These are phyloP conservation scores for Rosa rugosa DNA, from an alignment of 306 rosid genomes.

Conservation along the genomic window DNA sequence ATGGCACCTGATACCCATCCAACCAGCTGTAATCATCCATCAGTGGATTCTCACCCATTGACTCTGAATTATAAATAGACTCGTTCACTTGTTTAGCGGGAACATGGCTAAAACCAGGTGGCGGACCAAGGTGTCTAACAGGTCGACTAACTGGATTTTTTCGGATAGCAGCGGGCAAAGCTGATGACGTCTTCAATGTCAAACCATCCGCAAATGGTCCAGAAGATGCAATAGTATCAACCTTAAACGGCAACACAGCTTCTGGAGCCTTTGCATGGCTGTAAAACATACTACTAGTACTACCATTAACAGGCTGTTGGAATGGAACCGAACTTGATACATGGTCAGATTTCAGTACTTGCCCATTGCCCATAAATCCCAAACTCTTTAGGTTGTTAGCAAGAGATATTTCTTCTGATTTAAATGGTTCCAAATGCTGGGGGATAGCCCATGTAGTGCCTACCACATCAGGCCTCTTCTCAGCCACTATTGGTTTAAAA, in stretches of 20 bases:
- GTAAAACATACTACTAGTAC: constrained; percentile 33
- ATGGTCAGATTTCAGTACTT: constrained; percentile 43
- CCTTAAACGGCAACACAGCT: constrained; percentile 40
- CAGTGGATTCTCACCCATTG: constrained; percentile 50
- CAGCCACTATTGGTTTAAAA: constrained; percentile 76
- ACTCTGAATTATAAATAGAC: constrained; percentile 40
- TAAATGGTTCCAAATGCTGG: constrained; percentile 51
- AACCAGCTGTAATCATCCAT: constrained; percentile 96
- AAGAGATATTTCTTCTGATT: constrained; percentile 55
- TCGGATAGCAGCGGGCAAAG: constrained; percentile 43
- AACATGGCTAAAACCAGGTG: constrained; percentile 82
- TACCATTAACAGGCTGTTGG: constrained; percentile 46
- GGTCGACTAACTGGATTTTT: constrained; percentile 79
- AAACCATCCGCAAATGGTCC: constrained; percentile 37
- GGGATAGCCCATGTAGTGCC: constrained; percentile 44
- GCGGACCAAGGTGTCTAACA: constrained; percentile 87
- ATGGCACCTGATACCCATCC: constrained; percentile 91
- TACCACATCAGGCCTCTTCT: constrained; percentile 54
- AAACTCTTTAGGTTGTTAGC: constrained; percentile 57
- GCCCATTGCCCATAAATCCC: constrained; percentile 69
- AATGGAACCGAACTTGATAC: constrained; percentile 44
- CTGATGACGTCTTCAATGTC: constrained; percentile 35
- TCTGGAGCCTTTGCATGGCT: constrained; percentile 51
- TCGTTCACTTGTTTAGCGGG: constrained; percentile 59
- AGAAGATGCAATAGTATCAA: constrained; percentile 43